phyloP scores from a whole-genome alignment of 164 flowering plant genomes.

The Vitis rupestris region DNA sequence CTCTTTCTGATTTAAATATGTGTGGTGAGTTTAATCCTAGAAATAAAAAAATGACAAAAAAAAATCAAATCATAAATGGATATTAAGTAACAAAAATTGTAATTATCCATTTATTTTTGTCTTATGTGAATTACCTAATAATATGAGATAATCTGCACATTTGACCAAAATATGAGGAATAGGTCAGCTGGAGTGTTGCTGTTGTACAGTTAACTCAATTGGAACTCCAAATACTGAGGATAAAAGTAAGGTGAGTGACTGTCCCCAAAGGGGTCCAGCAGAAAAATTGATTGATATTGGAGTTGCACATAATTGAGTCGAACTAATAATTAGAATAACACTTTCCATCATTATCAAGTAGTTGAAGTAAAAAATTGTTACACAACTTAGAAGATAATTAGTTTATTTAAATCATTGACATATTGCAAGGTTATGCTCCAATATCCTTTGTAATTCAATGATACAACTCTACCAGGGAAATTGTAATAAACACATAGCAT shows the following conservation, averaged over 20 bases:
- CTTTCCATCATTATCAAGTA: no score
- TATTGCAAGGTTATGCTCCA: no score
- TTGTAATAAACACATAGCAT: no score
- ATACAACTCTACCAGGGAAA: no score
- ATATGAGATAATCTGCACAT: slow-evolving; percentile 84
- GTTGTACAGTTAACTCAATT: slow-evolving; percentile 76
- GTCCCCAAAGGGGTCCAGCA: no score
- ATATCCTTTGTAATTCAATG: no score
- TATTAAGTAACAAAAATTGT: not conserved
- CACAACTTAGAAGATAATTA: no score
- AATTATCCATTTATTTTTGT: not conserved
- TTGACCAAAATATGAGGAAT: slow-evolving; percentile 71
- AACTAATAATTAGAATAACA: no score
- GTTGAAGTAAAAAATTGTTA: no score
- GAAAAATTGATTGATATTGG: no score
- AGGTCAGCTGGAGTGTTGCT: slow-evolving; percentile 64
- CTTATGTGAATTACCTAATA: slow-evolving; percentile 53
- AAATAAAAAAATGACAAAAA: slow-evolving; percentile 11
- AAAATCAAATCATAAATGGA: not conserved
- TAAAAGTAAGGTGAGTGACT: not conserved
- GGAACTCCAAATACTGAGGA: slow-evolving; percentile 84
- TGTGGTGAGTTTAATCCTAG: slow-evolving; percentile 63
- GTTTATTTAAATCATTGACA: no score
- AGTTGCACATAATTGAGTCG: no score
- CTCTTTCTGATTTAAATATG: slow-evolving; percentile 77